Evolutionary conservation across 2,329 filamentous ascomycete species (phyloP).

Genomic region (Hypomyces perniciosus): DNA sequence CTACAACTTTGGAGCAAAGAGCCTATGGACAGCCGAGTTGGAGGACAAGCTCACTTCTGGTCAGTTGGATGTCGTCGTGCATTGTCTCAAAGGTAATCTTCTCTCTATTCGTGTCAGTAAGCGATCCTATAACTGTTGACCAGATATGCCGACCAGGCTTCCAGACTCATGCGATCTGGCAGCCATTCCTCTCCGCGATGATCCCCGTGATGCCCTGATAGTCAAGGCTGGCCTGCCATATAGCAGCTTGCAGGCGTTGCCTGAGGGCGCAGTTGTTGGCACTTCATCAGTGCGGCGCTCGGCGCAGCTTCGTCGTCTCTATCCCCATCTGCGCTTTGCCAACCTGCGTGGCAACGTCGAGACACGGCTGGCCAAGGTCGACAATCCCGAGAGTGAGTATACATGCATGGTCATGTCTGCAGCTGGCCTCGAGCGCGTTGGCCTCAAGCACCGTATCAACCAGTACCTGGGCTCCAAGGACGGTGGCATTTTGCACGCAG

Average conservation of each 20-base stretch:
- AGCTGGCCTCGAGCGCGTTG: conserved; percentile 4
- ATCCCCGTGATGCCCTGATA: conserved; percentile 8
- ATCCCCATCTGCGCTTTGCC: conserved; percentile 6
- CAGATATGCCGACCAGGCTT: conserved; percentile 9
- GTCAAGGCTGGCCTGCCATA: conserved; percentile 6
- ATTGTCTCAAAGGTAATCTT: conserved; percentile 9
- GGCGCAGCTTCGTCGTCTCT: conserved; percentile 4
- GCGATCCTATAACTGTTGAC: neutral
- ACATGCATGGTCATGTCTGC: conserved; percentile 10
- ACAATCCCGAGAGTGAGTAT: conserved; percentile 5
- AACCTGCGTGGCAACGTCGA: conserved; percentile 8
- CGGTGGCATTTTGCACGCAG: conserved; percentile 4
- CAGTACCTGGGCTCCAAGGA: conserved; percentile 10
- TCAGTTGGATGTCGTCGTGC: conserved; percentile 7
- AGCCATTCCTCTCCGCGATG: conserved; percentile 6
- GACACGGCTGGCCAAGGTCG: conserved; percentile 7
- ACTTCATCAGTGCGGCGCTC: conserved; percentile 7
- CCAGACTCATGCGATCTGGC: conserved; percentile 6
- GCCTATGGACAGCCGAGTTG: conserved; percentile 7
- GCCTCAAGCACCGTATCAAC: conserved; percentile 8
- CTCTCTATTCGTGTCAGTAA: neutral
- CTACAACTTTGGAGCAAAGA: conserved; percentile 10
- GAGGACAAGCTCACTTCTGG: conserved; percentile 4
- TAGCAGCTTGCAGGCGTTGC: neutral
- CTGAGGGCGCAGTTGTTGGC: conserved; percentile 6